phyloP scores from a whole-genome alignment of 1,284 basidiomycete species.

The Apiotrichum domesticum region DNA sequence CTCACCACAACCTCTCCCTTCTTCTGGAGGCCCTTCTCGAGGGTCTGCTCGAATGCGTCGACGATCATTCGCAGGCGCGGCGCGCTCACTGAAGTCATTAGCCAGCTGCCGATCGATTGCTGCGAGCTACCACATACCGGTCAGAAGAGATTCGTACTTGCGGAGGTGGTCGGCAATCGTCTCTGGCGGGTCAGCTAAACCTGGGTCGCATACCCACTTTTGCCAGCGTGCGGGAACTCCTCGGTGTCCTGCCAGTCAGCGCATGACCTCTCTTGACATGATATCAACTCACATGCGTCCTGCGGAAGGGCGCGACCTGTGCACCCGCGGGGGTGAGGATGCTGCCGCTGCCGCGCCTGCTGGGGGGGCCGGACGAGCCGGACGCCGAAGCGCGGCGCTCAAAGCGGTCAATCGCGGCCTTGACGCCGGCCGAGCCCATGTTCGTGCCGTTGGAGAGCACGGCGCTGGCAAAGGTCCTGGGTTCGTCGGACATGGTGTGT shows the following conservation, averaged over 20 bases:
- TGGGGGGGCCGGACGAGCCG: slow-evolving; percentile 5
- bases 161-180: slow-evolving; percentile 79
- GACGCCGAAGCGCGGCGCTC: background rate
- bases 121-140: slow-evolving; percentile 29
- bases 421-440: slow-evolving; percentile 31
- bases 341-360: slow-evolving; percentile 52
- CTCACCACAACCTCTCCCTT: slow-evolving; percentile 80
- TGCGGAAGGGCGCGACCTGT: slow-evolving; percentile 63
- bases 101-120: background rate
- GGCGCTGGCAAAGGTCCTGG: slow-evolving; percentile 8
- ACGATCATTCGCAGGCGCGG: slow-evolving; percentile 97
- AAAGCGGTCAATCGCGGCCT: slow-evolving; percentile 10
- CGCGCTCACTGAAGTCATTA: slow-evolving; percentile 62
- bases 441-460: slow-evolving; percentile 43
- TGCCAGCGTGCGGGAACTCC: slow-evolving; percentile 47
- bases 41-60: slow-evolving; percentile 85
- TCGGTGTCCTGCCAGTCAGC: slow-evolving; percentile 35
- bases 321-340: slow-evolving; percentile 64
- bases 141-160: slow-evolving; percentile 76
- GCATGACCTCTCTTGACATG: background rate
- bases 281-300: slow-evolving; percentile 35
- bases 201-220: slow-evolving; percentile 27
- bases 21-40: slow-evolving; percentile 81
- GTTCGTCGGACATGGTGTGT: slow-evolving; percentile 13
- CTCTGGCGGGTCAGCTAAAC: slow-evolving; percentile 23